These are phyloP conservation scores for Candida boleticola DNA, from an alignment of 805 yeast genomes.

Conservation along the genomic window DNA sequence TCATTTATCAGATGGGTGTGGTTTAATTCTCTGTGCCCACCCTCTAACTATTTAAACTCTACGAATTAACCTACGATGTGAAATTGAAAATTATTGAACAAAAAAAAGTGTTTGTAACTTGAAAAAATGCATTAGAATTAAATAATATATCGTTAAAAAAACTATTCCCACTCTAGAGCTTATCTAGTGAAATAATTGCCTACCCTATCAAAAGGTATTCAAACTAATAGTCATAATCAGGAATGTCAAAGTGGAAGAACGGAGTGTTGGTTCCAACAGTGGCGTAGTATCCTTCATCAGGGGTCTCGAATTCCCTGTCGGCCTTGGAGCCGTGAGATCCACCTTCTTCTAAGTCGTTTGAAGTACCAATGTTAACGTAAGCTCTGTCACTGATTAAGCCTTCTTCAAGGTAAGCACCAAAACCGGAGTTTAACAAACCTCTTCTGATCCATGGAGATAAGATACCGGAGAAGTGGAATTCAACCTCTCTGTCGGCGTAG, in stretches of 20 bases:
- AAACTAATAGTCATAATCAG: slow-evolving; percentile 46
- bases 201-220: too few species aligned
- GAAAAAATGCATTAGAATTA: too few species aligned
- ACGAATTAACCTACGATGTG: too few species aligned
- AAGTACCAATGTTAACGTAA: slow-evolving; percentile 39
- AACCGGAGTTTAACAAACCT: slow-evolving; percentile 71
- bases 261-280: slow-evolving; percentile 66
- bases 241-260: slow-evolving; percentile 77
- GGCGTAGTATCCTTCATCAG: slow-evolving; percentile 42
- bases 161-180: too few species aligned
- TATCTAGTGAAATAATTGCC: too few species aligned
- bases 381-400: slow-evolving; percentile 35
- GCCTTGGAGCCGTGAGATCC: slow-evolving; percentile 3
- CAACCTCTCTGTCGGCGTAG: slow-evolving; percentile 81
- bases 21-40: too few species aligned
- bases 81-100: too few species aligned
- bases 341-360: slow-evolving; percentile 31
- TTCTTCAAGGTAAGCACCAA: slow-evolving; percentile 57
- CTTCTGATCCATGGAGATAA: slow-evolving; percentile 85
- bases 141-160: too few species aligned
- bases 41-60: too few species aligned
- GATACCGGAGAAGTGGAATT: slow-evolving; percentile 85
- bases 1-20: too few species aligned
- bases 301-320: background rate
- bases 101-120: too few species aligned